Evolutionary conservation across 805 yeast species (phyloP).

Genomic region (Debaryomyces maramus): DNA sequence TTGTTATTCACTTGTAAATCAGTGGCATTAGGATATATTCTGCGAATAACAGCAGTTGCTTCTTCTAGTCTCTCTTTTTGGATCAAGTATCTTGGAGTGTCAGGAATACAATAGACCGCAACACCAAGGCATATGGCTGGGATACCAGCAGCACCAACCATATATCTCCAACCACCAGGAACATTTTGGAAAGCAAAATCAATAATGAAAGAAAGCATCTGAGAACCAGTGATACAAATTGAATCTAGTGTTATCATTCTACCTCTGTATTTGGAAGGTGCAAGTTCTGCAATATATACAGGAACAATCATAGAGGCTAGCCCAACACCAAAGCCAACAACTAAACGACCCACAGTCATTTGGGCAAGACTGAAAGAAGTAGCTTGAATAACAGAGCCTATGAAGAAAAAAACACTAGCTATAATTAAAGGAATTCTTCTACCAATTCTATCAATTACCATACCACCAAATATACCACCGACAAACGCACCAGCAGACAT

Average conservation of each 20-base stretch:
- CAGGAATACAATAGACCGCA: slow-evolving; percentile 49
- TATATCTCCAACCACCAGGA: slow-evolving; percentile 2
- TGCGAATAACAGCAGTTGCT: slow-evolving; percentile 35
- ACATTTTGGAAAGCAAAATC: not conserved
- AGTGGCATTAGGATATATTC: not conserved
- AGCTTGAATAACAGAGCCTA: slow-evolving; percentile 41
- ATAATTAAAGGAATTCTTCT: slow-evolving; percentile 42
- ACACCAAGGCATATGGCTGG: not conserved
- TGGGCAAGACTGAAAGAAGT: slow-evolving; percentile 34
- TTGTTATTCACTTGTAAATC: slow-evolving; percentile 4
- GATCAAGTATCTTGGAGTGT: slow-evolving; percentile 64
- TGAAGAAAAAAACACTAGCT: slow-evolving; percentile 33
- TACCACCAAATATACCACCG: slow-evolving; percentile 39
- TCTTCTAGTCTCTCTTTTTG: slow-evolving; percentile 48
- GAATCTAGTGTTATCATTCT: not conserved
- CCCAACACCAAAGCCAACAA: slow-evolving; percentile 46
- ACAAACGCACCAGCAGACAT: slow-evolving; percentile 45
- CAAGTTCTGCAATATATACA: slow-evolving; percentile 40
- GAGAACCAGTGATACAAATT: not conserved
- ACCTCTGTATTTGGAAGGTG: slow-evolving; percentile 47
- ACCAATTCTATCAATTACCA: slow-evolving; percentile 38
- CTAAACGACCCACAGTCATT: slow-evolving; percentile 39
- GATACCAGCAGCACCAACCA: not conserved
- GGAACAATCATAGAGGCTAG: slow-evolving; percentile 40
- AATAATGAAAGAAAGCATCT: not conserved